Evolutionary conservation across 345 rosid genomes (phyloP), one percentile per base, ranked within the genome.

Genomic region (Dimocarpus longan): DNA sequence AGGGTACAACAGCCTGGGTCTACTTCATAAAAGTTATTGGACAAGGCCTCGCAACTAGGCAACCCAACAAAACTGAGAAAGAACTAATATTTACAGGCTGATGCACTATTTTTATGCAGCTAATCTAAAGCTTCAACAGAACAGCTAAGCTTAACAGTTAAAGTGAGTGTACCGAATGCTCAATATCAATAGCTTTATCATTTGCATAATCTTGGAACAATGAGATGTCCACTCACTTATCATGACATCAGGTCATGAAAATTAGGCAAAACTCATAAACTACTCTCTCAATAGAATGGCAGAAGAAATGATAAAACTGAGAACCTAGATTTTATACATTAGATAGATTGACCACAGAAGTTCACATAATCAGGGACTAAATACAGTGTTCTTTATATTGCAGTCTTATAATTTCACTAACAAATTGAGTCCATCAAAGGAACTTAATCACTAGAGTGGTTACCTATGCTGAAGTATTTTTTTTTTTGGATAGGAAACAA

Each of bases 171-270:
- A 50, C 44, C 26, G 12, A 18, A 18, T 52, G 16, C 3, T 71
- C 46, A 28, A 54, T 71, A 39, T 28, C 42, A 6, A 71, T 52
- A 32, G 63, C 46, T 54, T 52, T 52, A 21, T 42, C 16, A 50
- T 50, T 50, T n/a, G 71, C 71, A 19, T 68, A 43, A 43, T 43
- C 32, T 22, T 24, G 8, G 13, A 68, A 68, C 28, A n/a, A n/a
- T 68, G n/a, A 43, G 32, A 44, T 68, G 26, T 43, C 32, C 32
- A 68, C 28, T 68, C 32, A 68, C 22, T 68, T 19, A 42, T 40
- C 44, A 68, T 68, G 24, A n/a, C 28, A 8, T 68, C 40, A 21
- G 52, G 71, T 68, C 71, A 19, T 68, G 71, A 44, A 21, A n/a
- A 12, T 19, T 12, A 42, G 71, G 26, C 54, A 68, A 42, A 42